Conservation (phyloP, 306 rosid species). For the Pterocarpus santalinus region DNA sequence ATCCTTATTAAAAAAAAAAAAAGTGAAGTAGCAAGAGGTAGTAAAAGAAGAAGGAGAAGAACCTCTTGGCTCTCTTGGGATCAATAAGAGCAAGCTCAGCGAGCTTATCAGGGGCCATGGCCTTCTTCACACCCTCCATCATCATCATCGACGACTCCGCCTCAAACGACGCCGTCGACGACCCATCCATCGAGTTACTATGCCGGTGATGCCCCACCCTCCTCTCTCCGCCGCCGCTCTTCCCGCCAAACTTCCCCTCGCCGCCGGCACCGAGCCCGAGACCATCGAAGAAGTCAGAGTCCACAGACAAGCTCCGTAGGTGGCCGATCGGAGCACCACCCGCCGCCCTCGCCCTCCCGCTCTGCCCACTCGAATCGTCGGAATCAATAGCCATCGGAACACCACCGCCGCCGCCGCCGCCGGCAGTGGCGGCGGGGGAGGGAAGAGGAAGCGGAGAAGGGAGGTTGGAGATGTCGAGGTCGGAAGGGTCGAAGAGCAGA, state of each 20-base stretch:
- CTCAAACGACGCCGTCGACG: conserved; percentile 69
- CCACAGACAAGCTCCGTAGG: conserved; percentile 85
- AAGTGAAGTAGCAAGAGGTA: neutral
- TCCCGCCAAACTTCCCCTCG: conserved; percentile 47
- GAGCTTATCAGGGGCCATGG: conserved; percentile 86
- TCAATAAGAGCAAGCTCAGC: conserved; percentile 94
- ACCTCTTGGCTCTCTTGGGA: conserved; percentile 96
- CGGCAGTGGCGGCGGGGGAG: conserved; percentile 44
- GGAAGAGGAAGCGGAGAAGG: conserved; percentile 65
- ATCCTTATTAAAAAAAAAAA: neutral
- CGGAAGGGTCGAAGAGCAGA: conserved; percentile 89
- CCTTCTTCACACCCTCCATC: conserved; percentile 73
- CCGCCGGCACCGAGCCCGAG: conserved; percentile 54
- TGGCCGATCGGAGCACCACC: conserved; percentile 50
- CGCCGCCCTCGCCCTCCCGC: conserved; percentile 39
- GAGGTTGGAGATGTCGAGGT: conserved; percentile 80
- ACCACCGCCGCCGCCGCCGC: neutral
- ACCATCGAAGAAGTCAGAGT: conserved; percentile 88
- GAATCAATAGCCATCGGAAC: conserved; percentile 61
- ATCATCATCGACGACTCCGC: conserved; percentile 51
- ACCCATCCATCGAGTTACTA: conserved; percentile 88
- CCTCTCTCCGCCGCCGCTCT: conserved; percentile 50
- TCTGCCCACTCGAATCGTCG: conserved; percentile 65
- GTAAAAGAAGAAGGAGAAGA: neutral
- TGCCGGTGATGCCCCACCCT: conserved; percentile 71